Evolutionary conservation across 2,329 filamentous ascomycete genomes (phyloP).

Genomic region (Escovopsis sp.): DNA sequence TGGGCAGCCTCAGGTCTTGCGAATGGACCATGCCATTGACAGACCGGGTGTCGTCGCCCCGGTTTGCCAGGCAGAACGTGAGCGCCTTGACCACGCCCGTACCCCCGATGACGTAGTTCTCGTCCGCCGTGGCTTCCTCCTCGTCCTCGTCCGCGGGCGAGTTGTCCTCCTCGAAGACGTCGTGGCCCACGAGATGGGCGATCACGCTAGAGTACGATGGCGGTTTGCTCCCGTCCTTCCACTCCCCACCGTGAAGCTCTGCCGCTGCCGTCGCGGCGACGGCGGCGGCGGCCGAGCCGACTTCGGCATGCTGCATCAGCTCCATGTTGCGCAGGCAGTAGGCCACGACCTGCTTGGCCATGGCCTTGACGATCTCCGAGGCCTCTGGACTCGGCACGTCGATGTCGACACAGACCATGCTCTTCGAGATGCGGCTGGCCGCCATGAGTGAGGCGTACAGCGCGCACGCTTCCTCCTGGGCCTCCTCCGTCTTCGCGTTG

Average conservation of each 20-base stretch:
- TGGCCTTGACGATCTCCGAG: conserved; percentile 80
- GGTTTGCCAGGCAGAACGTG: conserved; percentile 76
- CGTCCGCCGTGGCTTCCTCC: conserved; percentile 60
- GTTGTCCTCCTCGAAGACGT: conserved; percentile 31
- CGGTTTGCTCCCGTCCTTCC: conserved; percentile 13
- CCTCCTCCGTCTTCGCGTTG: conserved; percentile 58
- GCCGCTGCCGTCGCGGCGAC: conserved; percentile 24
- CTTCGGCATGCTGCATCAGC: conserved; percentile 51
- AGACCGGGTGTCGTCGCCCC: conserved; percentile 43
- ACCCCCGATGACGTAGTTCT: conserved; percentile 91
- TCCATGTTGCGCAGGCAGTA: conserved; percentile 91
- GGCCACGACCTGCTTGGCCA: conserved; percentile 87
- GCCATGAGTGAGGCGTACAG: conserved; percentile 84
- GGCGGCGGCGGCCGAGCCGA: conserved; percentile 30
- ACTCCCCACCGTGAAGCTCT: conserved; percentile 7
- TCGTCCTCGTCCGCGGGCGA: conserved; percentile 44
- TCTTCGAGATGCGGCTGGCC: conserved; percentile 67
- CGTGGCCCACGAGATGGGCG: conserved; percentile 69
- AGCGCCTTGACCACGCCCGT: conserved; percentile 91
- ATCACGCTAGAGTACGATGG: conserved; percentile 59
- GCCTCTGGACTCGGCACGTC: conserved; percentile 69
- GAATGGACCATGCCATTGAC: conserved; percentile 20
- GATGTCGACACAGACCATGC: conserved; percentile 79
- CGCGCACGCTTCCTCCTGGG: conserved; percentile 85
- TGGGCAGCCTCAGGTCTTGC: conserved; percentile 23